These are phyloP conservation scores for Vitis riparia DNA, from an alignment of 164 flowering plant species.

Conservation along the genomic window DNA sequence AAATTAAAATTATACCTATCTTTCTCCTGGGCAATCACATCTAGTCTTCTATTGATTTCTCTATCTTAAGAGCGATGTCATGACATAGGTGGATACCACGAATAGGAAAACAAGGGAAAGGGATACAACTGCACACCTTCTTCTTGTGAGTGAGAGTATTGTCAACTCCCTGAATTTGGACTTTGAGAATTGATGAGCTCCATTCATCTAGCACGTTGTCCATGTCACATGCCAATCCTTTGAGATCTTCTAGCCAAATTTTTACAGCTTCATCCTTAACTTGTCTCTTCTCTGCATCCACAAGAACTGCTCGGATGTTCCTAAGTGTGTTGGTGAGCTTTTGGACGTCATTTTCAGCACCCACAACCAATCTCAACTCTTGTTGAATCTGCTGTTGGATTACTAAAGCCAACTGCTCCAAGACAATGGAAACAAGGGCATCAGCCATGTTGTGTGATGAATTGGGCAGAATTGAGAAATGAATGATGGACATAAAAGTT, in stretches of 20 bases:
- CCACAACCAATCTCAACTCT: background rate
- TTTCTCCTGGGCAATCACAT: conserved; percentile 7
- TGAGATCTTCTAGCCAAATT: conserved; percentile 22
- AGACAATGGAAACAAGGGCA: conserved; percentile 5
- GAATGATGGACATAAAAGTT: no score
- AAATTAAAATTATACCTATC: background rate
- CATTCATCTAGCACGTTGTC: conserved; percentile 29
- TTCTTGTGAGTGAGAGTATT: no score
- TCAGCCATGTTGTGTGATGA: conserved; percentile 11
- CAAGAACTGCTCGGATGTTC: conserved; percentile 9
- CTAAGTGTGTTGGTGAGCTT: conserved; percentile 5
- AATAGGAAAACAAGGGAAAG: background rate
- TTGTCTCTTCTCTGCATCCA: conserved; percentile 25
- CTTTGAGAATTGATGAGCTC: conserved; percentile 2
- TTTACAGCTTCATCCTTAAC: background rate
- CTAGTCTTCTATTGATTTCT: conserved; percentile 6
- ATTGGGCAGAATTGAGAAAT: no score
- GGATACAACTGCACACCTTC: background rate
- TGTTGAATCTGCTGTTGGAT: background rate
- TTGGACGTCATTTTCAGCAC: conserved; percentile 1
- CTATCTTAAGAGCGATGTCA: conserved; percentile 15
- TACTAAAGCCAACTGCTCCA: conserved; percentile 5
- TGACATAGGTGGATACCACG: background rate
- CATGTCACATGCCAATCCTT: conserved; percentile 10
- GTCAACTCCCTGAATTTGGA: no score